Evolutionary conservation across 345 rosid genomes (phyloP).

Genomic region (Erucastrum elatum): DNA sequence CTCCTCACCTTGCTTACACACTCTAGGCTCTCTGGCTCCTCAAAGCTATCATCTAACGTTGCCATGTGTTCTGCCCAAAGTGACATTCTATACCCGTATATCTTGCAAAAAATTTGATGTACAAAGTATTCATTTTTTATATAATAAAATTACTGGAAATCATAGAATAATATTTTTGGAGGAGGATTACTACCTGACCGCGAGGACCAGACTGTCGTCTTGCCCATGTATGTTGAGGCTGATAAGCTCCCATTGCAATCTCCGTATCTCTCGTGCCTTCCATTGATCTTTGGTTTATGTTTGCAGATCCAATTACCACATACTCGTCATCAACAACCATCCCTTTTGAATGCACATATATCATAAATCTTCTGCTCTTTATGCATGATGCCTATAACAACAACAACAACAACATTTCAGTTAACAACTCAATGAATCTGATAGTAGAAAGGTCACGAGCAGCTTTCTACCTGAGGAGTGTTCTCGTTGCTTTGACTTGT

Average conservation of each 20-base stretch:
- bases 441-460: neutral
- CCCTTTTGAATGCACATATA: conserved; percentile 87
- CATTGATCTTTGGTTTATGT: conserved; percentile 89
- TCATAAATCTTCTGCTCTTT: conserved; percentile 77
- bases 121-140: neutral
- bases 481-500: conserved; percentile 42
- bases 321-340: conserved; percentile 95
- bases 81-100: conserved; percentile 85
- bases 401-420: conserved; percentile 40
- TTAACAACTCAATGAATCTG: neutral
- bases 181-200: conserved; percentile 56
- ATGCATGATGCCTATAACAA: conserved; percentile 49
- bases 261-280: conserved; percentile 93
- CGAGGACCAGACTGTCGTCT: conserved; percentile 49
- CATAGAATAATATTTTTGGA: neutral
- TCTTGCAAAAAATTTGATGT: conserved; percentile 40
- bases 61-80: conserved; percentile 91
- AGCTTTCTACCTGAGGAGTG: conserved; percentile 56
- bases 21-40: conserved; percentile 68
- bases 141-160: neutral
- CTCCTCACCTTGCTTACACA: conserved; percentile 68
- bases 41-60: conserved; percentile 59
- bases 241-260: conserved; percentile 94
- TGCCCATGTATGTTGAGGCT: conserved; percentile 69
- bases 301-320: conserved; percentile 80